Percentiles rank a stretch among this genome's conserved stretches.
phyloP scores from a whole-genome alignment of 1,139 yeast species.

The Kluyveromyces marxianus region DNA sequence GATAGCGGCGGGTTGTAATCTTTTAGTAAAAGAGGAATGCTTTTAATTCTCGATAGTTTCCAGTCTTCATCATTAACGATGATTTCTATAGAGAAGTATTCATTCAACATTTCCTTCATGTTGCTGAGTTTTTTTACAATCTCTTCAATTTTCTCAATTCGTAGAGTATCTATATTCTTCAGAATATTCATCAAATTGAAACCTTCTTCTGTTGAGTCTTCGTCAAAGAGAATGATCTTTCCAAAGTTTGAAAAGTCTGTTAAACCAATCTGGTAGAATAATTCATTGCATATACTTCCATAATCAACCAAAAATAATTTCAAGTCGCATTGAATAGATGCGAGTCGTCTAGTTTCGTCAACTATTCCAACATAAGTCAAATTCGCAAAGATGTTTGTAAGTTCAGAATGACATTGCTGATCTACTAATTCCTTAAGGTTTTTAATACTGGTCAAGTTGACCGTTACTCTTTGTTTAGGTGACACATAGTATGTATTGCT shows the following conservation, averaged over 20 bases:
- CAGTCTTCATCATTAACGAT: slow-evolving; percentile 20
- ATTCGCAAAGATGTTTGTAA: slow-evolving; percentile 63
- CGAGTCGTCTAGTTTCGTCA: slow-evolving; percentile 59
- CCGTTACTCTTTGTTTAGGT: slow-evolving; percentile 28
- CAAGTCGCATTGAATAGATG: slow-evolving; percentile 79
- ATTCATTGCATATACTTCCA: slow-evolving; percentile 56
- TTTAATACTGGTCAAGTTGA: slow-evolving; percentile 52
- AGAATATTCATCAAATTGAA: slow-evolving; percentile 12
- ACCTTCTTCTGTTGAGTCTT: slow-evolving; percentile 24
- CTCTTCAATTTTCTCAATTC: slow-evolving; percentile 16
- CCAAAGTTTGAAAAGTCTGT: slow-evolving; percentile 84
- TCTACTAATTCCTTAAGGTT: slow-evolving; percentile 48
- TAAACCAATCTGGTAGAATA: slow-evolving; percentile 75
- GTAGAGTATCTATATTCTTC: slow-evolving; percentile 19
- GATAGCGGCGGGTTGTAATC: slow-evolving; percentile 54
- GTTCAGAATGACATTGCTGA: slow-evolving; percentile 38
- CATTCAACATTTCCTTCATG: slow-evolving; percentile 71
- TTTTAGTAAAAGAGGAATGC: slow-evolving; percentile 63
- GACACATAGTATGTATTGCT: slow-evolving; percentile 12
- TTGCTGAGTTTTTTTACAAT: slow-evolving; percentile 30
- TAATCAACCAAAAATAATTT: slow-evolving; percentile 74
- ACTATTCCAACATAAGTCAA: slow-evolving; percentile 78
- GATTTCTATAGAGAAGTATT: slow-evolving; percentile 60
- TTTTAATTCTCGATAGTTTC: slow-evolving; percentile 33
- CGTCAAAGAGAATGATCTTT: slow-evolving; percentile 39